phyloP scores from a whole-genome alignment of 129 eudicot species.

The Pseudognaphalium luteoalbum region DNA sequence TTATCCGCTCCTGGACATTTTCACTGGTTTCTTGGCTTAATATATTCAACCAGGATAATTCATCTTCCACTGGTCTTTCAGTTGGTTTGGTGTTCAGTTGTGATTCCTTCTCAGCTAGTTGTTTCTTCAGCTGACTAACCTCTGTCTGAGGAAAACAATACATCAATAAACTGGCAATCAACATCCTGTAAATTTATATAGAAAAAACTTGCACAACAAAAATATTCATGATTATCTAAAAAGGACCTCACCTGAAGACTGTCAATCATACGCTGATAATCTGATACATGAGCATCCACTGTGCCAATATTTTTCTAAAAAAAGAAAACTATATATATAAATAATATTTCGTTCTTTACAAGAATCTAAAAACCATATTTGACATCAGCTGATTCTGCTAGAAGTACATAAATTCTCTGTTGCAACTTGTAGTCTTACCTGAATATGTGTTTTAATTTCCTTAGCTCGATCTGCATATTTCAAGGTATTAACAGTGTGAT shows the following conservation, averaged over 20 bases:
- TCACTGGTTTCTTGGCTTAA: conserved; percentile 94
- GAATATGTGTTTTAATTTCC: conserved; percentile 92
- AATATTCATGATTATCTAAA: conserved; percentile 18
- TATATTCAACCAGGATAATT: conserved; percentile 69
- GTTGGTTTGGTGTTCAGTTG: conserved; percentile 72
- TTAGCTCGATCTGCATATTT: conserved; percentile 96
- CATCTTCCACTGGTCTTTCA: conserved; percentile 74
- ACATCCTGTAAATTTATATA: background rate
- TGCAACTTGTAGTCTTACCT: conserved; percentile 42
- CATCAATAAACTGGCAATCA: conserved; percentile 14
- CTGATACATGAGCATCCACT: conserved; percentile 79
- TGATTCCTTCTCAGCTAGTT: conserved; percentile 81
- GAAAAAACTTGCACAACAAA: conserved; percentile 15
- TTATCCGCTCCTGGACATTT: conserved; percentile 93
- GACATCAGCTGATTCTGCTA: background rate
- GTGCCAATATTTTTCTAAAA: conserved; percentile 88
- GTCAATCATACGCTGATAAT: conserved; percentile 92
- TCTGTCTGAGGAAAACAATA: conserved; percentile 49
- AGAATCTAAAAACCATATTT: conserved; percentile 5
- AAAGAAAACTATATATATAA: background rate
- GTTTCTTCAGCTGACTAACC: conserved; percentile 76
- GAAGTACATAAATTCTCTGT: background rate
- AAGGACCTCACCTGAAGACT: conserved; percentile 68
- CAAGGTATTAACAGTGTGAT: conserved; percentile 87
- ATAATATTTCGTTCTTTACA: background rate